Conservation (phyloP, 768 basidiomycete species). For the Russula compacta region DNA sequence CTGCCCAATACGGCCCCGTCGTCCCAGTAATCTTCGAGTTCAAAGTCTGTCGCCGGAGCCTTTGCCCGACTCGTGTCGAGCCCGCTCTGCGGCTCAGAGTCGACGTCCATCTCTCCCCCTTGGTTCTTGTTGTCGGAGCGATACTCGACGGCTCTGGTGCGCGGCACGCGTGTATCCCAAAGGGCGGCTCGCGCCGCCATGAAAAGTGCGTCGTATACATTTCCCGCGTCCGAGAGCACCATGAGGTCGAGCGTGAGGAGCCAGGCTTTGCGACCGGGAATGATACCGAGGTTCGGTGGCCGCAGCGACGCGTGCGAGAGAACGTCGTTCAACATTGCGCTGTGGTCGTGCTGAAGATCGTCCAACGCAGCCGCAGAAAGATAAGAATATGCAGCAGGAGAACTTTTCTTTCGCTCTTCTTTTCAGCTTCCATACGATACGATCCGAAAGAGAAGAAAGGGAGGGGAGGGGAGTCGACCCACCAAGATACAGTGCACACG, state of each 20-base stretch:
- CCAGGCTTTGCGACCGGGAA: constrained; percentile 57
- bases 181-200: constrained; percentile 71
- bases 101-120: constrained; percentile 47
- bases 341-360: constrained; percentile 68
- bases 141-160: constrained; percentile 64
- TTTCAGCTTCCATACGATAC: constrained; percentile 11
- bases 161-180: constrained; percentile 73
- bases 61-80: constrained; percentile 46
- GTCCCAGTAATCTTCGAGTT: constrained; percentile 82
- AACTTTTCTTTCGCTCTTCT: constrained; percentile 44
- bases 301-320: constrained; percentile 59
- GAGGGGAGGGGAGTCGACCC: constrained; percentile 26
- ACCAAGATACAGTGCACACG: constrained; percentile 70
- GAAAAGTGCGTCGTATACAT: constrained; percentile 69
- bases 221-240: constrained; percentile 65
- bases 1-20: constrained; percentile 62
- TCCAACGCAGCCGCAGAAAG: constrained; percentile 56
- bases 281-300: constrained; percentile 49
- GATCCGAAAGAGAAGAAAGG: background rate
- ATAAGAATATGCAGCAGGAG: constrained; percentile 72
- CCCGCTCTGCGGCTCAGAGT: constrained; percentile 38
- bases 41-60: constrained; percentile 62
- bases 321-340: constrained; percentile 50
- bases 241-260: constrained; percentile 66
- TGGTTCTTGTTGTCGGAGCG: constrained; percentile 33